Evolutionary conservation across 352 stramenopile species (phyloP).

Genomic region (Phytophthora meadii): DNA sequence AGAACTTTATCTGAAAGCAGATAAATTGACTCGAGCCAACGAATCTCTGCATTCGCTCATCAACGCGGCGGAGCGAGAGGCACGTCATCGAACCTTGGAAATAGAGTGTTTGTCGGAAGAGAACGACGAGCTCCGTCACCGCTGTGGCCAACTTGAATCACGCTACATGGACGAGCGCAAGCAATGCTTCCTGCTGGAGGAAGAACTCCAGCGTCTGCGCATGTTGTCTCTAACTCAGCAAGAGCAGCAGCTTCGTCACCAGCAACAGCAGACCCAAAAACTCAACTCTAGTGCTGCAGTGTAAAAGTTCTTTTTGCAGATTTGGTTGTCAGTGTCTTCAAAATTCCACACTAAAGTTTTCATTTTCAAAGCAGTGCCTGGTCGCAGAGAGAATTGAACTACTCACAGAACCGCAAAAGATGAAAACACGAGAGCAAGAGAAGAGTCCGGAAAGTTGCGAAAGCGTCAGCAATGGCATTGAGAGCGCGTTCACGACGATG

Average conservation of each 20-base stretch:
- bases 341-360: conserved; percentile 20
- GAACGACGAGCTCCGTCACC: conserved; percentile 76
- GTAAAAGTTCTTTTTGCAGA: conserved; percentile 20
- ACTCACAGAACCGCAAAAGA: background rate
- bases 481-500: conserved; percentile 18
- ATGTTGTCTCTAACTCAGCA: conserved; percentile 55
- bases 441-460: background rate
- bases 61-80: conserved; percentile 66
- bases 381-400: conserved; percentile 3
- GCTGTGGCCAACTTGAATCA: conserved; percentile 63
- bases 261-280: conserved; percentile 25
- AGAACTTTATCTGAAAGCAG: conserved; percentile 67
- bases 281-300: conserved; percentile 16
- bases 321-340: conserved; percentile 2
- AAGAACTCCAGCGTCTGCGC: conserved; percentile 67
- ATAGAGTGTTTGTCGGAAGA: conserved; percentile 80
- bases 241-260: conserved; percentile 42
- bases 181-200: conserved; percentile 61
- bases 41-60: conserved; percentile 73
- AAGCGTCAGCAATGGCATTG: conserved; percentile 5
- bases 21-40: conserved; percentile 63
- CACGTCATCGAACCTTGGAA: conserved; percentile 66
- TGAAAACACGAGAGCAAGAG: background rate
- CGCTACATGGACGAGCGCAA: conserved; percentile 80
- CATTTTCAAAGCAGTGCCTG: conserved; percentile 19